These are phyloP conservation scores for Chamaecyparis obtusa DNA, from an alignment of 75 land plant genomes.

Conservation along the genomic window DNA sequence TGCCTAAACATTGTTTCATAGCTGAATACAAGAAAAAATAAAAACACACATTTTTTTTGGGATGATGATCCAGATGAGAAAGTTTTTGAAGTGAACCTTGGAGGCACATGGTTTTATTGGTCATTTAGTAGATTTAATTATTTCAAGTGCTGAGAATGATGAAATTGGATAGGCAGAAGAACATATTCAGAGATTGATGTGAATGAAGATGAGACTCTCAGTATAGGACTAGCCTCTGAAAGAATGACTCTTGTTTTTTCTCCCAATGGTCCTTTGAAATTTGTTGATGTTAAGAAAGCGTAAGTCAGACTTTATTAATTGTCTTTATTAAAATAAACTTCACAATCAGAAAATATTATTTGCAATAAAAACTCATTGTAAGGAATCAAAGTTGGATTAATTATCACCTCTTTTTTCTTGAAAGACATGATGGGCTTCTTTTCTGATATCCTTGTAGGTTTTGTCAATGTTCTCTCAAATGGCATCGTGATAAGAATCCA, in stretches of 20 bases:
- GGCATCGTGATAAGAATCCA: slow-evolving; percentile 92
- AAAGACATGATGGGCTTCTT: neutral
- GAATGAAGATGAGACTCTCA: slow-evolving; percentile 19
- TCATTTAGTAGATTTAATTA: slow-evolving; percentile 8
- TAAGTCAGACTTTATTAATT: slow-evolving; percentile 25
- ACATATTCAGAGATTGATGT: slow-evolving; percentile 32
- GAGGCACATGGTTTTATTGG: slow-evolving; percentile 26
- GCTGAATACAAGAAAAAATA: neutral
- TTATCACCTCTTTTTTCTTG: neutral
- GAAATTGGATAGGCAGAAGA: slow-evolving; percentile 19
- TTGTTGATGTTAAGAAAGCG: slow-evolving; percentile 82
- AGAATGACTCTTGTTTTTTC: slow-evolving; percentile 71
- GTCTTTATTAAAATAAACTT: neutral
- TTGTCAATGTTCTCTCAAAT: slow-evolving; percentile 74
- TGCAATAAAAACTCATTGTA: neutral
- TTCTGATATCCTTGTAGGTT: slow-evolving; percentile 44
- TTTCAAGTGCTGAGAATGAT: slow-evolving; percentile 8
- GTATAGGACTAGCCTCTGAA: slow-evolving; percentile 49
- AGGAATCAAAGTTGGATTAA: neutral
- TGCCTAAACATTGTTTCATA: too few species aligned
- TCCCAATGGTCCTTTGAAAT: slow-evolving; percentile 57
- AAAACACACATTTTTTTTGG: neutral
- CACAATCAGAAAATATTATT: neutral
- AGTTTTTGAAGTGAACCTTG: slow-evolving; percentile 20
- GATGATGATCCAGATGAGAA: slow-evolving; percentile 20